Evolutionary conservation across 2,329 filamentous ascomycete genomes (phyloP).

Genomic region (Trichoderma atroviride): DNA sequence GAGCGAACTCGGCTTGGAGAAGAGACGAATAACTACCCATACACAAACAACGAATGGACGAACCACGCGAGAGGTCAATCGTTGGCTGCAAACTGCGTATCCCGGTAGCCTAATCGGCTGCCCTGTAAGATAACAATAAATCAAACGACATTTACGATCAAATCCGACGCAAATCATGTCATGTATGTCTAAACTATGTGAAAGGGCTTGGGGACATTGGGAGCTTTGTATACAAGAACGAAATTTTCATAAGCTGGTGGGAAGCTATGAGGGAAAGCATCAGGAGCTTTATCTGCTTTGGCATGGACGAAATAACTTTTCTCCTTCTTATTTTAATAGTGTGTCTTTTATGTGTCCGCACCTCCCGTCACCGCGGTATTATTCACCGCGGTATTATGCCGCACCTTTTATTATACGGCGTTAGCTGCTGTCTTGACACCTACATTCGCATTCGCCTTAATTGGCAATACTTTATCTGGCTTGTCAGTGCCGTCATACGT

Average conservation of each 20-base stretch:
- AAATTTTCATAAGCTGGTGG: neutral
- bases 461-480: neutral
- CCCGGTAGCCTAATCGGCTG: constrained; percentile 10
- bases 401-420: neutral
- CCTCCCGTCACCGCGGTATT: neutral
- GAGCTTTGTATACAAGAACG: neutral
- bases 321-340: neutral
- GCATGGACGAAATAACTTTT: neutral
- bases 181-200: constrained; percentile 15
- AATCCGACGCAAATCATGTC: constrained; percentile 9
- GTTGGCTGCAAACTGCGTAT: constrained; percentile 1
- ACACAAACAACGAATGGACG: neutral
- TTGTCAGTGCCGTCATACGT: neutral
- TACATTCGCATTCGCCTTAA: too few relatives aligned
- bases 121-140: constrained; percentile 26
- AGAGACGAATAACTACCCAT: constrained; percentile 26
- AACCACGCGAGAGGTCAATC: constrained; percentile 13
- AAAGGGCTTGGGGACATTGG: neutral
- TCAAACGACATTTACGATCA: constrained; percentile 20
- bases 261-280: neutral
- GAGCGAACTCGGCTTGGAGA: constrained; percentile 45
- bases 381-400: neutral
- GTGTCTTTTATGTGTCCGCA: neutral
- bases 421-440: neutral
- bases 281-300: neutral